Base-by-base conservation (phyloP, 2,329 filamentous ascomycete species). In the Fusarium nygamai region DNA sequence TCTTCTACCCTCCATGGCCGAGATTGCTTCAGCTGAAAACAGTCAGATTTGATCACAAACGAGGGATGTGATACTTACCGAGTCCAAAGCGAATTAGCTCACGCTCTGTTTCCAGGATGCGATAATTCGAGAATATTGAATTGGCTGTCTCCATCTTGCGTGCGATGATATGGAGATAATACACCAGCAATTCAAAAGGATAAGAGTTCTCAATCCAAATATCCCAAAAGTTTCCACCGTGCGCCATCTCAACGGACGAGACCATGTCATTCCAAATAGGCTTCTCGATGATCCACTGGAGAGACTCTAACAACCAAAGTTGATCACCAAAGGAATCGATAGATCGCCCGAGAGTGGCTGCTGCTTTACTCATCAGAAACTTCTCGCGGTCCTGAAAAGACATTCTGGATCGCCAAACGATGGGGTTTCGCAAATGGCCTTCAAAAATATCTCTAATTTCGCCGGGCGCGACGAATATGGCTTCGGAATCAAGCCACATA, bases 21-120 rank as follows among this genome's bases (percentile, higher is more conserved):
- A 54, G 10, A 54, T 54, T 0, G 51, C 29, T 3, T 54, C 33
- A 5, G 34, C 51, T 54, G 2, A 0, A 10, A 4, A 29, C 2
- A 13, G 3, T 54, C 4, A 54, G 33, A 17, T 8, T 13, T 17
- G 0, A 9, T 10, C 7, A 1, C 1, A 13, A 17, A n/a, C 0
- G 0, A 1, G 3, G 2, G 4, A 17, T 17, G 1, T 0, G 5
- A 17, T 13, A 19, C 34, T 9, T 29, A 39, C 51, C 51, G 3
- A 54, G 27, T 7, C 51, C 51, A 14, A 54, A 54, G 1, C 34
- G 51, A 14, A 54, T 54, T 2, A 54, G 51, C 24, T 54, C 51
- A 2, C 51, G 51, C 51, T 54, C 51, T 1, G 51, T 54, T 14
- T 54, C 51, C 5, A 54, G 3, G 1, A 54, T 39, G 8, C 51